Base-by-base conservation (phyloP, 1,284 basidiomycete genomes). In the Mycosarcoma maydis region DNA sequence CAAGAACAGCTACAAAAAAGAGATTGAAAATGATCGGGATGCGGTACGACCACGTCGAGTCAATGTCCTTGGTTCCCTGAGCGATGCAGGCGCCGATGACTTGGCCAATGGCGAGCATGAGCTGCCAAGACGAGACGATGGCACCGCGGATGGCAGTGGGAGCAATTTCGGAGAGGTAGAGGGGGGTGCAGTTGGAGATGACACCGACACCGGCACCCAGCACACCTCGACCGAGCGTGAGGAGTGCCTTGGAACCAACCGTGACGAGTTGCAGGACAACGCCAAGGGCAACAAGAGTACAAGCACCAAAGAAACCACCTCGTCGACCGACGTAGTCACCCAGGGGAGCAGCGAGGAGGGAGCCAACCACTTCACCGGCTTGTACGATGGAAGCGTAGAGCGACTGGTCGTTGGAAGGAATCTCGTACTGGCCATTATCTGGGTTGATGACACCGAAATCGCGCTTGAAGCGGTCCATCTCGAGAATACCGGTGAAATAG, bases 141-240 rank as follows among this genome's bases (percentile, higher is more conserved):
- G 78, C 77, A 54, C 83, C 84, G 47, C 84, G 80, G 46, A 85
- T 83, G 27, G 82, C 81, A 8, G 81, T 79, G 19, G 84, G 84
- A 4, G 83, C 81, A 53, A 84, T 82, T 57, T 84, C 84, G 22
- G 82, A 83, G 24, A 85, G 76, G 59, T 85, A 85, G n/a, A 85
- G 76, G 6, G 75, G 73, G 1, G 72, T 72, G 54, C 61, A 58
- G 58, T 84, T 83, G 43, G 80, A 81, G 41, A 83, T 77, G 53
- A 83, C 75, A 54, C 83, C 83, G 37, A 84, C 82, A 67, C 83
- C 83, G 7, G 75, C 67, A 53, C 83, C 84, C 23, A 84, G 81
- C 17, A 85, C 75, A 19, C 83, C 72, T 49, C 84, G 77, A 37
- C 84, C 84, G 37, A 82, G 83, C 16, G 82, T 81, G 19, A 85